Base-by-base conservation (phyloP, 176 grass and related monocot genomes). In the Lolium perenne region DNA sequence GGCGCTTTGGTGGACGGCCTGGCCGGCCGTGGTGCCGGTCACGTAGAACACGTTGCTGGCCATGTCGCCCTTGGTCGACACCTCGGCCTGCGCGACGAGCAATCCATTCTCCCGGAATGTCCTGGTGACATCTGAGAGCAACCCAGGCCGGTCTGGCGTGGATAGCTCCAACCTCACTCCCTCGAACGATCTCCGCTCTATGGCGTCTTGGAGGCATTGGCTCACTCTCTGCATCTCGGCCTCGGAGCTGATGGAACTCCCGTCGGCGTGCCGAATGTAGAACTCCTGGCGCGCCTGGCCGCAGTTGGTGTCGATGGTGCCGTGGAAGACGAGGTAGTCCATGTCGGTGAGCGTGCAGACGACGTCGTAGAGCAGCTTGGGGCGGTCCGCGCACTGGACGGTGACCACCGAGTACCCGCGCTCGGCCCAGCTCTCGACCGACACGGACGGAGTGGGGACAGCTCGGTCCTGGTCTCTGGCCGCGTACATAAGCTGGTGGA, bases 281-380 rank as follows among this genome's bases (percentile, higher is more conserved):
- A 95, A 98, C 29, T 98, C 96, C 90, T 99, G 94, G 4, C 85
- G 82, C 43, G 97, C 94, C 1, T 67, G 62, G 56, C 90, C 92
- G 80, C 43, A 89, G 5, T 75, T 29, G 56, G 94, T 99, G 84
- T 99, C 88, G 22, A 96, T 88, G 81, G 97, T 99, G 71, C 97
- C 97, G 62, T 99, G 97, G 59, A 94, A 99, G 16, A 99, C 89
- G 76, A 96, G 88, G 89, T 96, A 99, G 70, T 99, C 94, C 94
- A 99, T 94, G 86, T 99, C 97, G 8, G 92, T 91, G 87, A 99
- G 94, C 22, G 97, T 90, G 90, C 92, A 96, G 9, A 92, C 90
- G 6, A 99, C 81, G 86, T 99, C 97, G 87, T 96, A 99, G 4
- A 99, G 84, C 15, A 99, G 82, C 85, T 93, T 99, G 0, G 92